Conservation (phyloP, 768 basidiomycete species). For the Lepiota subincarnata region DNA sequence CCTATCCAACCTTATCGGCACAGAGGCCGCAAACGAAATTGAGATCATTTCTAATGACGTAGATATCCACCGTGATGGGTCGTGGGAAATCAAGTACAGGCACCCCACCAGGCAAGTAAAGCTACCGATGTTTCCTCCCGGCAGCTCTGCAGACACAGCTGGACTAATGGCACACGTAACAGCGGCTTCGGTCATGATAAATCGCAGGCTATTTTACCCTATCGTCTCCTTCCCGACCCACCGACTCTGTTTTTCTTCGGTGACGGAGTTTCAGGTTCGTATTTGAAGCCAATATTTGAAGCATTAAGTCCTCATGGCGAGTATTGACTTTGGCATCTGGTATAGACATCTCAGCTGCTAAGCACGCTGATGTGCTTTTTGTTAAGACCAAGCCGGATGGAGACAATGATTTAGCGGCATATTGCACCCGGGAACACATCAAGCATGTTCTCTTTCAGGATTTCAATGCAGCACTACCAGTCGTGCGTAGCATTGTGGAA, state of each 20-base stretch:
- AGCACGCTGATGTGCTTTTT: conserved; percentile 91
- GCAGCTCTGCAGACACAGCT: background rate
- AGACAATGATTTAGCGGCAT: conserved; percentile 83
- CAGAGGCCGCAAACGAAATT: conserved; percentile 68
- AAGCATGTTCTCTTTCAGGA: conserved; percentile 74
- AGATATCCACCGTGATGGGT: conserved; percentile 53
- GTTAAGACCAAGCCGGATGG: conserved; percentile 77
- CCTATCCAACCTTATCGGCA: conserved; percentile 75
- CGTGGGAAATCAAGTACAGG: conserved; percentile 82
- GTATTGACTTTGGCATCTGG: background rate
- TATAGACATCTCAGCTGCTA: conserved; percentile 86
- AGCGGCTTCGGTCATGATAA: conserved; percentile 96
- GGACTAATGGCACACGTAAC: background rate
- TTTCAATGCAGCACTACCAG: conserved; percentile 56
- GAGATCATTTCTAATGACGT: conserved; percentile 95
- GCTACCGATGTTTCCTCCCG: background rate
- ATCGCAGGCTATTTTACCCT: conserved; percentile 89
- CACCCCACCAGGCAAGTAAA: conserved; percentile 77
- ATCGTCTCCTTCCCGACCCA: conserved; percentile 61
- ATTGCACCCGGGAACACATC: conserved; percentile 77
- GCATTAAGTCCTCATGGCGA: background rate
- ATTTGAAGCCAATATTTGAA: background rate
- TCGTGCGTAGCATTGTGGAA: conserved; percentile 68
- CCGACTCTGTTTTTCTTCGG: conserved; percentile 96
- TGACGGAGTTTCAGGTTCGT: conserved; percentile 89